Base-by-base conservation (phyloP, 2,329 filamentous ascomycete genomes). In the Fusarium protoensiforme region DNA sequence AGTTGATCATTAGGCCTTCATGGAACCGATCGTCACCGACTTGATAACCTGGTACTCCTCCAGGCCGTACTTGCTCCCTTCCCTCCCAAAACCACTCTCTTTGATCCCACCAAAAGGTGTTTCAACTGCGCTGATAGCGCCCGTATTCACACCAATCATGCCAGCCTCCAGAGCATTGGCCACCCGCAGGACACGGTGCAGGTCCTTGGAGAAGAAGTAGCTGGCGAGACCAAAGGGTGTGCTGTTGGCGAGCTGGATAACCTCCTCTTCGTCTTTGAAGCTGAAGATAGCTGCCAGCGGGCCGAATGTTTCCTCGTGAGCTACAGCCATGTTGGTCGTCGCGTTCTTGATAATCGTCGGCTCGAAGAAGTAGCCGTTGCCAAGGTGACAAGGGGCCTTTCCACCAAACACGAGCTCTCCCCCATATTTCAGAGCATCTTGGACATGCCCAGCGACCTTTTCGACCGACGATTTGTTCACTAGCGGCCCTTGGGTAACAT, bases 261-360 rank as follows among this genome's bases (percentile, higher is more conserved):
- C 83, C 54, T 86, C 83, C 33, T 82, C 80, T 43, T 84, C 83
- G 2, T 75, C 80, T 5, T 82, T 78, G 61, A 85, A 80, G 20
- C 74, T 67, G 54, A 78, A 77, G 24, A 80, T 48, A 18, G 77
- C 71, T 6, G 77, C 79, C 6, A 80, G 64, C 9, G 80, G 80
- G 1, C 78, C 80, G 39, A 81, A 82, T 8, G 77, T 79, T 74
- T 82, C 80, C 57, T 81, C 79, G 29, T 71, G 72, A 24, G 73
- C 75, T 1, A 80, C 73, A 16, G 67, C 67, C 78, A 80, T 81
- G 54, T 80, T 72, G 64, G 72, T 62, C 48, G 78, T 79, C 20
- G 80, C 76, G 41, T 90, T 91, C n/a, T 90, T 88, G 61, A 95
- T 87, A 33, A 95, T 89, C 0, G 93, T 94, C 1, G 91, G 91